Evolutionary conservation across 2,329 filamentous ascomycete genomes (phyloP).

Genomic region (Colletotrichum sp.): DNA sequence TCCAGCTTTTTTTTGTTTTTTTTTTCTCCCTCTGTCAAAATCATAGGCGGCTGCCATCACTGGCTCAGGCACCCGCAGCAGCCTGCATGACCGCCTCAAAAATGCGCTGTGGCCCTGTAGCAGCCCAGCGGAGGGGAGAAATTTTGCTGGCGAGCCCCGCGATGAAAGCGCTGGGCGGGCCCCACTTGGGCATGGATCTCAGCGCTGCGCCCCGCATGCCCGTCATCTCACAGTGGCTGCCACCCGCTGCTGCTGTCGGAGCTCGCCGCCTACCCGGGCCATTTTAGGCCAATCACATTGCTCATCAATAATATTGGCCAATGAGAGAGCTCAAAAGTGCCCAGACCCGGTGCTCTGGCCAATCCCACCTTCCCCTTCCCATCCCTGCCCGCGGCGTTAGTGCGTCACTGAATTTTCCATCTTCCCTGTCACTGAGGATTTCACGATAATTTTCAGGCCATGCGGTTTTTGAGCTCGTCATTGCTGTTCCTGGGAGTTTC

Average conservation of each 20-base stretch:
- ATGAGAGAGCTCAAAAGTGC: neutral
- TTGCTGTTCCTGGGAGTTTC: neutral
- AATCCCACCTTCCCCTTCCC: neutral
- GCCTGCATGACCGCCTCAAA: neutral
- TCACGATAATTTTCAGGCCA: constrained; percentile 13
- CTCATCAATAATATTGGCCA: neutral
- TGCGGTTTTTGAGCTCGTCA: neutral
- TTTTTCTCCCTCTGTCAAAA: neutral
- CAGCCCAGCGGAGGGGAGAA: neutral
- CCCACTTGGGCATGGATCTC: neutral
- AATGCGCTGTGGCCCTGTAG: neutral
- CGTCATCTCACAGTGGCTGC: neutral
- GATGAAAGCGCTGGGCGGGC: neutral
- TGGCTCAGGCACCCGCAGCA: neutral
- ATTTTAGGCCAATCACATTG: neutral
- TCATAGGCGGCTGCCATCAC: neutral
- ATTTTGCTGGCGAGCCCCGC: constrained; percentile 18
- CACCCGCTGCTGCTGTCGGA: neutral
- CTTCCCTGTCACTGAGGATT: neutral
- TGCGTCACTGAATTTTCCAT: constrained; percentile 1
- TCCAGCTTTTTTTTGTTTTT: neutral
- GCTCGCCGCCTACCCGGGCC: neutral
- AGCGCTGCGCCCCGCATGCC: constrained; percentile 8
- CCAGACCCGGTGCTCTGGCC: neutral
- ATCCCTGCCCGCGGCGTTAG: neutral